Base-by-base conservation (phyloP, 305 asterid genomes). In the Nicotiana rustica region DNA sequence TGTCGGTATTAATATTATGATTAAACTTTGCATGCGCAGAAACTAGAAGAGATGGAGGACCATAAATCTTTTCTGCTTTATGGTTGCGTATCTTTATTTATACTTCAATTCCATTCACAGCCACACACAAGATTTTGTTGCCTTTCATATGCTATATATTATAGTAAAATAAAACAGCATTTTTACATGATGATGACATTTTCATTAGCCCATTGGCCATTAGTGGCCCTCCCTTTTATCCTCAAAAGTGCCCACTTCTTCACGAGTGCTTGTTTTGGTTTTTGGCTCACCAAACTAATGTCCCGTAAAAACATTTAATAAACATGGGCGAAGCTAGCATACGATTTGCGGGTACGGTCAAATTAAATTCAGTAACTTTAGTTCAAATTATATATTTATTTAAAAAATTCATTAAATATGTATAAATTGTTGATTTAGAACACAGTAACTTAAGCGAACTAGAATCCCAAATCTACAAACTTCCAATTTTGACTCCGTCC, bases 21-120 rank as follows among this genome's bases (percentile, higher is more conserved):
- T 73, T 49, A 25, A 62, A 21, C 44, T 73, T 73, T 0, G 79
- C 79, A 73, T 73, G 79, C 79, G 64, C 4, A 70, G 44, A 6
- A 47, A 73, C 79, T 47, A 73, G 21, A 73, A 10, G 79, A 55
- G 59, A 55, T 55, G 59, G 59, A 55, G 59, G 59, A 49, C 78
- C 35, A 70, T 70, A 41, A 10, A 18, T 19, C 18, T 17, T 18
- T 41, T 41, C 18, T 70, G 78, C 36, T 41, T 3, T 41, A 3
- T 70, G 59, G 17, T 41, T 69, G 77, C 3, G 4, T 70, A 70
- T 70, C 60, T 70, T 70, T 19, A 5, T 19, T 70, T 19, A 17
- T 70, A 70, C 18, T 70, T 19, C 78, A 41, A 10, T 70, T 17
- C 18, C 59, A 41, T 41, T 41, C 21, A 10, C 18, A 10, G 6